Evolutionary conservation across 208 protist genomes (phyloP), one percentile per base, ranked within the genome.

Genomic region (Wallacemonas sp.): DNA sequence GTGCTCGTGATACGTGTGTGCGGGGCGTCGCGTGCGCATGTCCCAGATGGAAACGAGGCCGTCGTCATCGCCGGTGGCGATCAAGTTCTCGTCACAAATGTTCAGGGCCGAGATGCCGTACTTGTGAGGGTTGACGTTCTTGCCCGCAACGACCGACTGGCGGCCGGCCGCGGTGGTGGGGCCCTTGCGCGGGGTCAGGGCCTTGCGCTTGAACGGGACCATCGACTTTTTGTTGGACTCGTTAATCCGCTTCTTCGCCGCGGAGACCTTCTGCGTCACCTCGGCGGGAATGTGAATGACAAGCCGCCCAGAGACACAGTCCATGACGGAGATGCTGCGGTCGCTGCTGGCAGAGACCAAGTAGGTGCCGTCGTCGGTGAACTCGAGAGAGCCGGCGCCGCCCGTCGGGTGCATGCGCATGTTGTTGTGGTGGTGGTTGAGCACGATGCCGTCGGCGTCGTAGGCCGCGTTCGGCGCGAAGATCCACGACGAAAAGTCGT

Each of bases 41-140:
- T 96, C 91, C 88, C 91, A 96, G 18, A 96, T 61, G 16, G 80
- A 83, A 55, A 96, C 82, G 39, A 94, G 84, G 1, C 91, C 91
- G 57, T 96, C 87, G 65, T 96, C 91, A 66, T 96, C 91, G 14
- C 91, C 91, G 1, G 91, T 92, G 4, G 91, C 87, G 39, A 96
- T 75, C 5, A 89, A 45, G 66, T 92, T 91, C 32, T 86, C 86
- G 74, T 92, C 86, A 63, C 91, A 96, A 5, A 96, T 81, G 74
- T 94, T 94, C 38, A 96, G 45, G 7, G 86, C 69, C 38, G 86
- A 91, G 49, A 96, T 90, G 63, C 91, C 91, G 64, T 83, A 85
- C 55, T 92, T 87, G 80, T 96, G 91, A n/a, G 91, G 91, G 68
- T 96, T 96, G 2, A 73, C 52, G 11, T 69, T 65, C 26, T 65